Evolutionary conservation across 306 rosid species (phyloP).

Genomic region (Parietaria judaica): DNA sequence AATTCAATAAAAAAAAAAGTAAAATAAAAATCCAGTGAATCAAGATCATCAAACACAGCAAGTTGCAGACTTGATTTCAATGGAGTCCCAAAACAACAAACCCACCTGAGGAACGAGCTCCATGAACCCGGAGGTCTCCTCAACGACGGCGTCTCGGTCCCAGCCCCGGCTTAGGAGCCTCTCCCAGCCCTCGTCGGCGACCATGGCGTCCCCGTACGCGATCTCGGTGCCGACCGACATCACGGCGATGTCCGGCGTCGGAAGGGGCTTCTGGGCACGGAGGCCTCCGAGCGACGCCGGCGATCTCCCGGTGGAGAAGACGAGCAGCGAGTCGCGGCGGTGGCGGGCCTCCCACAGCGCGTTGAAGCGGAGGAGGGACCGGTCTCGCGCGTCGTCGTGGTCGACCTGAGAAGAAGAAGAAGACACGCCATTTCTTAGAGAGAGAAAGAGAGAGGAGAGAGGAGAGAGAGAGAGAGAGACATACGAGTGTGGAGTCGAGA

Average conservation of each 20-base stretch:
- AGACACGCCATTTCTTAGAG: background rate
- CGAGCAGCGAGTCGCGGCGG: slow-evolving; percentile 70
- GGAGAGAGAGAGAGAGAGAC: background rate
- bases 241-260: slow-evolving; percentile 72
- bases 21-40: too few relatives aligned
- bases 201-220: slow-evolving; percentile 49
- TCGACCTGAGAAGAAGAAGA: slow-evolving; percentile 48
- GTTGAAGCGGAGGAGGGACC: slow-evolving; percentile 58
- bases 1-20: too few relatives aligned
- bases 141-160: slow-evolving; percentile 50
- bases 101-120: slow-evolving; percentile 59
- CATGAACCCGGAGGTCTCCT: slow-evolving; percentile 66
- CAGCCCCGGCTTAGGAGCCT: slow-evolving; percentile 47
- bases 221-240: slow-evolving; percentile 88
- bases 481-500: slow-evolving; percentile 80
- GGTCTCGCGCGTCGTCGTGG: slow-evolving; percentile 52
- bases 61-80: background rate
- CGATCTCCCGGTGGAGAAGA: slow-evolving; percentile 86
- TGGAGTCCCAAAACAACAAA: background rate
- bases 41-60: background rate
- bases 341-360: slow-evolving; percentile 78
- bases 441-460: background rate
- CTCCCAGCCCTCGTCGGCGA: slow-evolving; percentile 50
- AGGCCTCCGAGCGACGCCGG: slow-evolving; percentile 40
- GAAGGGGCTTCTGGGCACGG: slow-evolving; percentile 50